A percentile compares a stretch with the other conserved stretches of the same genome.
Conservation (phyloP, 257 asterid species). For the Solanum appendiculatum region DNA sequence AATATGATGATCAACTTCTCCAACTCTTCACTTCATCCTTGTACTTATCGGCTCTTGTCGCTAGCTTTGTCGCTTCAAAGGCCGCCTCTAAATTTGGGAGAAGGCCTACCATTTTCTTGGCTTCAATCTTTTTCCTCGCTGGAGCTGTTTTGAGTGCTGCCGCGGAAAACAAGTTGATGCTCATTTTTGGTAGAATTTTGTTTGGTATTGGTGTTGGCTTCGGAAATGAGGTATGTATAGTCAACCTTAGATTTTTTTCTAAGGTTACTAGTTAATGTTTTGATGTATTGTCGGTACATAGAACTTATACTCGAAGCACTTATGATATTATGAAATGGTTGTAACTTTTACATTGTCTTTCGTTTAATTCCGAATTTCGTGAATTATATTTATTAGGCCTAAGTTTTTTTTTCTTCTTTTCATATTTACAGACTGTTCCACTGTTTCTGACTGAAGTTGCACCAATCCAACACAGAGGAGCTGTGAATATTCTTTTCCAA, state of each 20-base stretch:
- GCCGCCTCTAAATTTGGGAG: conserved; percentile 29
- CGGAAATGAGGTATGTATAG: conserved; percentile 35
- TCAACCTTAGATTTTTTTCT: background rate
- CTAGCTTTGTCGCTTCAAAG: conserved; percentile 32
- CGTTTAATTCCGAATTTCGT: background rate
- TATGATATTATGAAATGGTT: background rate
- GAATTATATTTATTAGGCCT: too few relatives aligned
- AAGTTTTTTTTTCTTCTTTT: too few relatives aligned
- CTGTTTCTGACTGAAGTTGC: conserved; percentile 33
- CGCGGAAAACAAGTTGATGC: conserved; percentile 22
- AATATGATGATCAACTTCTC: conserved; percentile 33
- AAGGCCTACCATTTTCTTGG: conserved; percentile 33
- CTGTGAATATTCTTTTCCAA: conserved; percentile 28
- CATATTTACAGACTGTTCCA: conserved; percentile 22
- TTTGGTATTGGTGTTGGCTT: conserved; percentile 51
- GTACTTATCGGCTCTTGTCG: conserved; percentile 41
- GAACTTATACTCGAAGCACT: background rate
- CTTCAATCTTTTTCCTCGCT: conserved; percentile 23
- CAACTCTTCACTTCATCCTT: conserved; percentile 52
- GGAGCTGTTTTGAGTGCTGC: conserved; percentile 29
- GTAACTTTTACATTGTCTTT: background rate
- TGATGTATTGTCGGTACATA: background rate
- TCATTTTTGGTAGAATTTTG: conserved; percentile 33
- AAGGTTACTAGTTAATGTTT: background rate
- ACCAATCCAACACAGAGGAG: conserved; percentile 32